phyloP scores from a whole-genome alignment of 371 early-diverging fungal species.

The Mortierella sp. region DNA sequence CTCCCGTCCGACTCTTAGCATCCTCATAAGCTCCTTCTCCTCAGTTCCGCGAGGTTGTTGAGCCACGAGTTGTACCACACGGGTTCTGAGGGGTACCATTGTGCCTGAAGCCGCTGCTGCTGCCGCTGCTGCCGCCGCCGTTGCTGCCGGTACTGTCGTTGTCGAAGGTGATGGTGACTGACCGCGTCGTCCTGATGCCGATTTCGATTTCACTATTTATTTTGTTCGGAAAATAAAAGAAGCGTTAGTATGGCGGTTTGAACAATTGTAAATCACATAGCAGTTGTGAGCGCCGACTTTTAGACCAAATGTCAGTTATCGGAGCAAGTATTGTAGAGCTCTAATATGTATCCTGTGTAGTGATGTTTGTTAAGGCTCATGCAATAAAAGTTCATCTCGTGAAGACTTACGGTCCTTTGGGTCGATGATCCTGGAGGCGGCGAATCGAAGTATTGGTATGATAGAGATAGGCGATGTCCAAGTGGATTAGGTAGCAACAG shows the following conservation, averaged over 20 bases:
- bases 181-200: constrained; percentile 26
- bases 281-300: constrained; percentile 10
- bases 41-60: constrained; percentile 42
- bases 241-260: not conserved
- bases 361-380: not conserved
- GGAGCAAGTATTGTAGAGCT: not conserved
- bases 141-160: constrained; percentile 23
- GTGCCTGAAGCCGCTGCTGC: constrained; percentile 32
- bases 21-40: constrained; percentile 43
- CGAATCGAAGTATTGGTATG: not conserved
- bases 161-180: constrained; percentile 39
- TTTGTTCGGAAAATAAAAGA: not conserved
- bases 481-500: not conserved
- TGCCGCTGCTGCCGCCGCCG: constrained; percentile 17
- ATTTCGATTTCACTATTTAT: constrained; percentile 9
- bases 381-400: not conserved
- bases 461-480: not conserved
- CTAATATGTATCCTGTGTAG: not conserved
- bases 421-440: constrained; percentile 29
- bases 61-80: constrained; percentile 61
- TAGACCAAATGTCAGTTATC: not conserved
- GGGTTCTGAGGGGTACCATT: constrained; percentile 53
- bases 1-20: constrained; percentile 46
- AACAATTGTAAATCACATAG: not conserved
- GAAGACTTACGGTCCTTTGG: constrained; percentile 44